Evolutionary conservation across 345 rosid genomes (phyloP).

Genomic region (Eucalyptus grandis): DNA sequence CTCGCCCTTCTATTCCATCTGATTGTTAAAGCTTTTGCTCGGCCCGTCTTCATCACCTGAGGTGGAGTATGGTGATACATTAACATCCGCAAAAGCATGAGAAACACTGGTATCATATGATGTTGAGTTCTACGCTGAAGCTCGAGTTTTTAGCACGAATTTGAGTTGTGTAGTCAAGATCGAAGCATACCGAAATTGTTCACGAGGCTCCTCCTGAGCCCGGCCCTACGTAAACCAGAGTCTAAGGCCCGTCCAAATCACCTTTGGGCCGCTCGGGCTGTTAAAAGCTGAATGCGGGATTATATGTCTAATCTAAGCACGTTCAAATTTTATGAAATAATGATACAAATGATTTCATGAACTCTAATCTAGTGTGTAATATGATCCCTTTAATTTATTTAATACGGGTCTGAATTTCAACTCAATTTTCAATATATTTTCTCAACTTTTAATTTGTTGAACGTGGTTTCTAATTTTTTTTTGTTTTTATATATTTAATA

Average conservation of each 20-base stretch:
- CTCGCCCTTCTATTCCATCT: neutral
- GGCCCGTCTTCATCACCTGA: neutral
- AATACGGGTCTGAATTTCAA: too few species aligned
- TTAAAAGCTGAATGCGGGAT: neutral
- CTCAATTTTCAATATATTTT: too few species aligned
- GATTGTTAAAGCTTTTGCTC: neutral
- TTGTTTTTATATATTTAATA: too few species aligned
- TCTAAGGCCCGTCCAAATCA: neutral
- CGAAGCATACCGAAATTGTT: neutral
- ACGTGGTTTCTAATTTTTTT: fast-evolving
- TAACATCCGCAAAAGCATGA: neutral
- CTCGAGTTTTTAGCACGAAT: neutral
- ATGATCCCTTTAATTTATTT: too few species aligned
- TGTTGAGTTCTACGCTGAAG: neutral
- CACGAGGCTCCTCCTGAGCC: neutral
- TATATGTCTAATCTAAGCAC: neutral
- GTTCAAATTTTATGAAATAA: too few species aligned
- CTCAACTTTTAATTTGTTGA: too few species aligned
- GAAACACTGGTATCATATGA: neutral
- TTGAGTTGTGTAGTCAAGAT: neutral
- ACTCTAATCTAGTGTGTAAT: too few species aligned
- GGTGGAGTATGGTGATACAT: neutral
- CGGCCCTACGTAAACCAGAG: neutral
- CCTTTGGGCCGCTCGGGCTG: neutral
- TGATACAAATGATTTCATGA: too few species aligned